Evolutionary conservation across 129 eudicot genomes (phyloP).

Genomic region (Silybum marianum): DNA sequence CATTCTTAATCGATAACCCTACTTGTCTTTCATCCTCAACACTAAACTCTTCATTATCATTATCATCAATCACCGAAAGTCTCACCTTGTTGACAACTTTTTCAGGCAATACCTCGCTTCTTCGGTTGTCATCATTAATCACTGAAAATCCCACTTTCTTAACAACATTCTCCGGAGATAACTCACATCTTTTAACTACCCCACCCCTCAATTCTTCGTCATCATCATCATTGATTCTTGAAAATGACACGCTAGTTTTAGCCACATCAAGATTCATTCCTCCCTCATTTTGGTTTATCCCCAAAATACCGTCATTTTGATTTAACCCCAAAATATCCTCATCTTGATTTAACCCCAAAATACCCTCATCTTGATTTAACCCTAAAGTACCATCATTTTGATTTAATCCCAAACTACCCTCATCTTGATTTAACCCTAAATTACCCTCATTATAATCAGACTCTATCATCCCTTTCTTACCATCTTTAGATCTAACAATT

Average conservation of each 20-base stretch:
- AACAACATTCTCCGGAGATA: slow-evolving; percentile 29
- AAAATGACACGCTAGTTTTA: slow-evolving; percentile 5
- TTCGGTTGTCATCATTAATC: slow-evolving; percentile 16
- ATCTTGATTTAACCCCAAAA: not conserved
- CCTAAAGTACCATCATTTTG: slow-evolving; percentile 21
- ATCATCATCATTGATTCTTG: slow-evolving; percentile 24
- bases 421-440: not conserved
- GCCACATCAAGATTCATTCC: slow-evolving; percentile 29
- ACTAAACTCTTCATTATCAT: slow-evolving; percentile 13
- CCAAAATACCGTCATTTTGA: not conserved
- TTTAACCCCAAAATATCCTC: not conserved
- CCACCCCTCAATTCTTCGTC: slow-evolving; percentile 20
- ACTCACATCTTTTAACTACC: slow-evolving; percentile 8
- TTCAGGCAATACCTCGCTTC: slow-evolving; percentile 23
- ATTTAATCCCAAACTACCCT: not conserved
- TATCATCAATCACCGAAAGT: slow-evolving; percentile 16
- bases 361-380: slow-evolving; percentile 19
- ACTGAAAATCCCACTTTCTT: slow-evolving; percentile 34
- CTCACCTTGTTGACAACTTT: slow-evolving; percentile 30
- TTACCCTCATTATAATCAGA: not conserved
- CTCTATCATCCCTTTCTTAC: slow-evolving; percentile 7
- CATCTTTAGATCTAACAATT: slow-evolving; percentile 25
- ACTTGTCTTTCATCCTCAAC: not conserved
- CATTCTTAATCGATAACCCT: not conserved
- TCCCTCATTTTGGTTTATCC: slow-evolving; percentile 11